These are phyloP conservation scores for Coniochaeta sp. DNA, from an alignment of 2,329 filamentous ascomycete genomes.

Conservation along the genomic window DNA sequence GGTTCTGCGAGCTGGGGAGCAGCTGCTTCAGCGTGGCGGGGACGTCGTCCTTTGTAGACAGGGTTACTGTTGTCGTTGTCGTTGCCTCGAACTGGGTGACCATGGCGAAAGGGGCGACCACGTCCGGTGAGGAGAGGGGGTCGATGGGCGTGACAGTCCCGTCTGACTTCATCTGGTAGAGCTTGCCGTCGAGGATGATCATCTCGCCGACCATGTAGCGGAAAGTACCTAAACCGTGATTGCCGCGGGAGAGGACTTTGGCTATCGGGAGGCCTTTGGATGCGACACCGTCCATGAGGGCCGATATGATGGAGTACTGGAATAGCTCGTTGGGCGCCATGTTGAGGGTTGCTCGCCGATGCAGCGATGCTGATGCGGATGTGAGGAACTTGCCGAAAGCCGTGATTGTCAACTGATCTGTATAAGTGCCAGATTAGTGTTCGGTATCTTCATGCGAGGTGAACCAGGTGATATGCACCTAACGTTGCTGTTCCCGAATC, in stretches of 20 bases:
- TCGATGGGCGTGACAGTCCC: slow-evolving; percentile 18
- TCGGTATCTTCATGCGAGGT: too few relatives aligned
- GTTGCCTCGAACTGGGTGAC: slow-evolving; percentile 23
- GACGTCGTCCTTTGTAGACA: slow-evolving; percentile 21
- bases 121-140: slow-evolving; percentile 10
- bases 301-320: slow-evolving; percentile 26
- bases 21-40: slow-evolving; percentile 12
- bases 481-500: too few relatives aligned
- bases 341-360: not conserved
- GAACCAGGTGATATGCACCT: too few relatives aligned
- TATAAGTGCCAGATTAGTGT: too few relatives aligned
- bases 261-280: slow-evolving; percentile 21
- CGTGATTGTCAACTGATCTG: too few relatives aligned
- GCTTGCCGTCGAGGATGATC: slow-evolving; percentile 23
- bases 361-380: too few relatives aligned
- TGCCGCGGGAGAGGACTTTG: slow-evolving; percentile 20
- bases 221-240: slow-evolving; percentile 28
- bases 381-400: too few relatives aligned
- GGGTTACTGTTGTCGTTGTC: slow-evolving; percentile 7
- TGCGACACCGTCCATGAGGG: slow-evolving; percentile 28
- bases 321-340: slow-evolving; percentile 25
- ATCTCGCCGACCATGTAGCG: slow-evolving; percentile 26
- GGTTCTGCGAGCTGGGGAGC: slow-evolving; percentile 20
- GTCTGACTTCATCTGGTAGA: slow-evolving; percentile 28
- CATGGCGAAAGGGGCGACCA: slow-evolving; percentile 25